Base-by-base conservation (phyloP, 768 basidiomycete genomes). In the Serendipita vermifera region DNA sequence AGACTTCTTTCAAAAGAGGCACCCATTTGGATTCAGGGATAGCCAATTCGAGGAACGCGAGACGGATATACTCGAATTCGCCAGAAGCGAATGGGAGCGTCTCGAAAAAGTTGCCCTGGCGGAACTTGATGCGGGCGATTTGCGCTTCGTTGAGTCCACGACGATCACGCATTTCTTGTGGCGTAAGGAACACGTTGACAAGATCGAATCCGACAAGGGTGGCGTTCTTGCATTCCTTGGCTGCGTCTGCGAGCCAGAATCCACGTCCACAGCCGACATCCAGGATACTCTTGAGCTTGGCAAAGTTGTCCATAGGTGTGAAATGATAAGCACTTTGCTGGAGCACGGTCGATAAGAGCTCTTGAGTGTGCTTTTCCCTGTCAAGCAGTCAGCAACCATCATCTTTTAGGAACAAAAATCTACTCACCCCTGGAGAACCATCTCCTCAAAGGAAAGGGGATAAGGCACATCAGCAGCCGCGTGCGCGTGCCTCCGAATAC, bases 321-420 rank as follows among this genome's bases (percentile, higher is more conserved):
- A 43, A 43, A 24, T 43, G 41, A 43, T 13, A 43, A 11, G 41
- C 41, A 13, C 26, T 43, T 43, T 43, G 41, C 24, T 43, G 41
- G 41, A 13, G 20, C 14, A 43, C 41, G 15, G 26, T n/a, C 15
- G 41, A 43, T 13, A 43, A 26, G 14, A 43, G 26, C 41, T 43
- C 41, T 13, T 43, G 41, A 13, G 41, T 43, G 26, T 43, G 41
- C 41, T 43, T 43, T 22, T 43, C 41, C 26, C 41, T 38, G 17
- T 13, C 17, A 38, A 13, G 17, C n/a, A n/a, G n/a, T n/a, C n/a
- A n/a, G n/a, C n/a, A n/a, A n/a, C n/a, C n/a, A n/a, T n/a, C n/a
- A n/a, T n/a, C n/a, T n/a, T n/a, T n/a, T n/a, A 38, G 17, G 17
- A 38, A 38, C 13, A 38, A 38, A 2, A 38, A 38, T 1, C 14